Conservation (phyloP, 2,329 filamentous ascomycete species). For the Proliferodiscus dingleyae region DNA sequence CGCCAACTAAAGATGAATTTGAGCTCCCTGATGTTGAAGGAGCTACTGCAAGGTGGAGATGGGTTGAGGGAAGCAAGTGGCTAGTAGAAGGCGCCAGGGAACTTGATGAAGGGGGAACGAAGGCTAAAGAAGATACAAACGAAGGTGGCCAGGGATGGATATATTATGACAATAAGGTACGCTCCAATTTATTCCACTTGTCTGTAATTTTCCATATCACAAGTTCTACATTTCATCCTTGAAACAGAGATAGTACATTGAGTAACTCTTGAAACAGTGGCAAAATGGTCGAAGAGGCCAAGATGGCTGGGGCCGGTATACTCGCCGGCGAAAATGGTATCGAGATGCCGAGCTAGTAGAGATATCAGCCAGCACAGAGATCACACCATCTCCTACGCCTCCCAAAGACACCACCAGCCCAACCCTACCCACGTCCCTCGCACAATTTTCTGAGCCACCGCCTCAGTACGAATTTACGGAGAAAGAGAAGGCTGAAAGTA, state of each 20-base stretch:
- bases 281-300: constrained; percentile 75
- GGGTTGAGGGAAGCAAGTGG: constrained; percentile 85
- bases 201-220: too few species aligned
- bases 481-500: constrained; percentile 7
- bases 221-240: not conserved
- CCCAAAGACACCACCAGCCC: constrained; percentile 27
- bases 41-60: constrained; percentile 64
- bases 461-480: constrained; percentile 13
- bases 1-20: constrained; percentile 69
- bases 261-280: constrained; percentile 56
- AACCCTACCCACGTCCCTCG: constrained; percentile 14
- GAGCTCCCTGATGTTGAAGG: constrained; percentile 62
- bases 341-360: constrained; percentile 95
- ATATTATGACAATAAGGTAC: constrained; percentile 94
- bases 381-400: constrained; percentile 38
- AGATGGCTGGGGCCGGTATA: constrained; percentile 94
- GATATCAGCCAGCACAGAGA: constrained; percentile 42
- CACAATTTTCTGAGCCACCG: constrained; percentile 7
- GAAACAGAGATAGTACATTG: not conserved
- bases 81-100: constrained; percentile 70
- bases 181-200: too few species aligned
- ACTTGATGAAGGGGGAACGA: constrained; percentile 40
- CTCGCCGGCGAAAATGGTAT: constrained; percentile 89
- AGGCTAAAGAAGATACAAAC: constrained; percentile 31
- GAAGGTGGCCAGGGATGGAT: constrained; percentile 74